Evolutionary conservation across 106 monocot genomes (phyloP), one percentile per base, ranked within the genome.

Genomic region (Platanthera zijinensis): DNA sequence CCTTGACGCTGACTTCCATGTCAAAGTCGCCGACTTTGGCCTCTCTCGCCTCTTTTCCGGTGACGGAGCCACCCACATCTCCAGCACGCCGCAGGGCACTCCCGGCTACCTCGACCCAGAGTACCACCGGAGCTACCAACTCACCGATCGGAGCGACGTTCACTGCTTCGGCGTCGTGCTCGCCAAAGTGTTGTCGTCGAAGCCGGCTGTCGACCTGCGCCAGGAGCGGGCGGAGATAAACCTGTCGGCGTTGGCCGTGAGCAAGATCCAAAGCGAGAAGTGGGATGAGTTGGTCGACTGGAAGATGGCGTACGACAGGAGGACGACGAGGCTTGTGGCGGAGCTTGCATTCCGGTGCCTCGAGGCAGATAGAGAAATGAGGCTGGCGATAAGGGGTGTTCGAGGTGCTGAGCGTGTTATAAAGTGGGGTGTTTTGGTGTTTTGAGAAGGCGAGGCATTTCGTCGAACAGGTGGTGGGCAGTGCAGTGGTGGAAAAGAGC

Each of bases 81-180:
- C 86, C 46, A 86, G 86, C 8, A 79, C 71, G 48, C 81, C 85
- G 6, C 83, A 81, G 17, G 89, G 89, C 47, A 89, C 86, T 11
- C 86, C 83, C 1, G 89, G 89, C 2, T 89, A 89, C 66, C 50
- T 89, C 4, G 89, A 89, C 51, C 89, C 89, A 0, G 86, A 86
- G 54, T 89, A 89, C 74, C 69, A 83, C 76, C 75, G 77, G 50
- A 81, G 75, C 83, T 85, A 81, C 69, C 86, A 86, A 19, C 77
- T 89, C 8, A 86, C 86, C 1, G 86, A 86, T 45, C 84, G 82
- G 84, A 89, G 86, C 57, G 89, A 86, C 50, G 89, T 89, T 0
- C 84, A 86, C 69, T 69, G 78, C 32, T 78, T 50, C 52, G 78
- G 78, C 48, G 78, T 78, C 6, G 69, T 78, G 21, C 74, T 89